Evolutionary conservation across 805 yeast genomes (phyloP), one percentile per base, ranked within the genome.

Genomic region (Groenewaldozyma salmanticensis): DNA sequence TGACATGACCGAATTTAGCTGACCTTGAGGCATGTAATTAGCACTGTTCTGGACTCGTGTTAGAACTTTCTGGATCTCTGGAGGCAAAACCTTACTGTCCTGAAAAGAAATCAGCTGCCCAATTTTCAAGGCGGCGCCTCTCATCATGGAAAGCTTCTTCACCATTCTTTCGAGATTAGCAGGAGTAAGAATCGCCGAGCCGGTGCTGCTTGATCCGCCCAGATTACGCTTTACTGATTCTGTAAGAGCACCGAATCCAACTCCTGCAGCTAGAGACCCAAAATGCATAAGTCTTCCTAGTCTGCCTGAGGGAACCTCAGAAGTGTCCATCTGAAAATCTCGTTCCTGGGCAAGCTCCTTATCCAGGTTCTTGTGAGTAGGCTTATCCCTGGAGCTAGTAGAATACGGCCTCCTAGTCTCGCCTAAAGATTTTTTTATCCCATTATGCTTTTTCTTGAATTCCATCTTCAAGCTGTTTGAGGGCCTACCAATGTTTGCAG

Each of bases 31-130:
- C 97, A 92, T 92, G 65, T 84, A 92, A 61, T 90, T 87, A 4
- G 98, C 97, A 54, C 81, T 77, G 59, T 87, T 90, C 62, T 92
- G 98, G 1, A 92, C 96, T 24, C 87, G 68, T 38, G 84, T 64
- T 51, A 92, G 65, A 33, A 90, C 77, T 51, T 78, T 75, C 53
- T 86, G 94, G 43, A 92, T 74, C 53, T 88, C 96, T 33, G 72
- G 70, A 1, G 98, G 97, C 33, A 90, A 64, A 27, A 90, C 76
- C 22, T 83, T 71, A 45, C 81, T 77, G 59, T 90, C 97, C 62
- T 92, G 98, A 60, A 92, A 90, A 2, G 96, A 85, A 61, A 92
- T 66, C 81, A 92, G 76, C 63, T 92, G 98, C n/a, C 98, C 98
- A 42, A 92, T 74, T 57, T 92, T 92, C 56, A 92, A 68, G 2